These are phyloP conservation scores for Irpex sp. DNA, from an alignment of 1,284 basidiomycete genomes.

Conservation along the genomic window DNA sequence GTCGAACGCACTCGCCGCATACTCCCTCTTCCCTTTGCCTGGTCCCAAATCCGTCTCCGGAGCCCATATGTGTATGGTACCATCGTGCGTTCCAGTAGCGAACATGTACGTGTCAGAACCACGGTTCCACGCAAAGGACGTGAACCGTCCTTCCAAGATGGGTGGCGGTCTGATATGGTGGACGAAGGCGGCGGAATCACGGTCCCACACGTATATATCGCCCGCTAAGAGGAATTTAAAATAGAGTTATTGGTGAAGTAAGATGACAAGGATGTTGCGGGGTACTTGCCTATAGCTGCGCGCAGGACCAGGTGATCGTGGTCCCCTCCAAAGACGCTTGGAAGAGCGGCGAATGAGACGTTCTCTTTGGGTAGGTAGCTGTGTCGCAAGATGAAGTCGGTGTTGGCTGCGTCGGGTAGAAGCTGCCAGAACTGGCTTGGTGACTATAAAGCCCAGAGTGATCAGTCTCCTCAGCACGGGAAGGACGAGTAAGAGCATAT, in stretches of 20 bases:
- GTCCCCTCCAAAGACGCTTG: slow-evolving; percentile 6
- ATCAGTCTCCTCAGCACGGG: neutral
- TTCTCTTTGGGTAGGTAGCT: slow-evolving; percentile 50
- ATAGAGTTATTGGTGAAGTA: no score
- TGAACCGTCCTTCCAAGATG: neutral
- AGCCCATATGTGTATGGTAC: slow-evolving; percentile 9
- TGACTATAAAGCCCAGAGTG: slow-evolving; percentile 20
- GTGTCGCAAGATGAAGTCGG: slow-evolving; percentile 52
- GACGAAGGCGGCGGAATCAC: slow-evolving; percentile 2
- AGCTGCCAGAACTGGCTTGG: slow-evolving; percentile 73
- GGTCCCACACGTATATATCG: slow-evolving; percentile 7
- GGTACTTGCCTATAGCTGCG: slow-evolving; percentile 2
- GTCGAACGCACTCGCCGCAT: no score
- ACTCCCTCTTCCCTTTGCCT: neutral
- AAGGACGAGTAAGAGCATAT: neutral
- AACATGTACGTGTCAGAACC: slow-evolving; percentile 5
- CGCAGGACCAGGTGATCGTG: slow-evolving; percentile 8
- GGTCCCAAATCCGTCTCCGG: neutral
- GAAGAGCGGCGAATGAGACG: slow-evolving; percentile 1
- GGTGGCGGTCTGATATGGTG: neutral
- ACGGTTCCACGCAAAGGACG: slow-evolving; percentile 9
- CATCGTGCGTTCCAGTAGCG: slow-evolving; percentile 10
- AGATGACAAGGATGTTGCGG: no score
- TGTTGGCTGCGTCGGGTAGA: slow-evolving; percentile 30
- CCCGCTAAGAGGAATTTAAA: no score